These are phyloP conservation scores for Parafenestella ontariensis DNA, from an alignment of 2,329 filamentous ascomycete genomes.

Conservation along the genomic window DNA sequence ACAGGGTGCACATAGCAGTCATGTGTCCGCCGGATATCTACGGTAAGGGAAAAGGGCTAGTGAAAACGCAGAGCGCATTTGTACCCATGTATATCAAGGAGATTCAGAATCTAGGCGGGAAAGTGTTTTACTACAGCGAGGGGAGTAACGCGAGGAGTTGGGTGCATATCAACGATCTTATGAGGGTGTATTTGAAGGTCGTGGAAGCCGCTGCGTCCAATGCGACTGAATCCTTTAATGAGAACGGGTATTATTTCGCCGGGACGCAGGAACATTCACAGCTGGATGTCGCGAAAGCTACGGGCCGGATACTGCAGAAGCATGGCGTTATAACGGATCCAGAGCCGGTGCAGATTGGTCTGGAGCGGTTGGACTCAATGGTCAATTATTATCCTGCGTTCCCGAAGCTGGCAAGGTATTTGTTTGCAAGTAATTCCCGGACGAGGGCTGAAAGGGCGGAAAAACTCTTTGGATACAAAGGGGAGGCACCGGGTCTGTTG, in stretches of 20 bases:
- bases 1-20: constrained; percentile 55
- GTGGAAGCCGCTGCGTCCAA: constrained; percentile 59
- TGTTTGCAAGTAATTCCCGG: constrained; percentile 61
- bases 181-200: constrained; percentile 60
- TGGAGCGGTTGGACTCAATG: constrained; percentile 39
- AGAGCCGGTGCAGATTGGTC: constrained; percentile 29
- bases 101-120: constrained; percentile 50
- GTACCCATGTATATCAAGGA: constrained; percentile 51
- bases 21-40: constrained; percentile 72
- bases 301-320: constrained; percentile 34
- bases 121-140: constrained; percentile 59
- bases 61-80: constrained; percentile 53
- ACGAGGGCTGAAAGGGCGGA: constrained; percentile 61
- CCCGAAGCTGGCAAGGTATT: constrained; percentile 38
- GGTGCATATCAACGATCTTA: constrained; percentile 67
- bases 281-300: constrained; percentile 30
- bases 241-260: constrained; percentile 57
- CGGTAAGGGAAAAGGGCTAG: constrained; percentile 61
- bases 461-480: constrained; percentile 64
- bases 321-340: constrained; percentile 28
- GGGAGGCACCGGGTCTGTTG: constrained; percentile 56
- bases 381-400: constrained; percentile 17
- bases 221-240: constrained; percentile 61
- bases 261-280: constrained; percentile 46
- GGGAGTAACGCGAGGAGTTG: constrained; percentile 63